Percentiles rank a stretch among this genome's conserved stretches.
Evolutionary conservation across 176 grass and related monocot genomes (phyloP).

Genomic region (Phyllostachys edulis): DNA sequence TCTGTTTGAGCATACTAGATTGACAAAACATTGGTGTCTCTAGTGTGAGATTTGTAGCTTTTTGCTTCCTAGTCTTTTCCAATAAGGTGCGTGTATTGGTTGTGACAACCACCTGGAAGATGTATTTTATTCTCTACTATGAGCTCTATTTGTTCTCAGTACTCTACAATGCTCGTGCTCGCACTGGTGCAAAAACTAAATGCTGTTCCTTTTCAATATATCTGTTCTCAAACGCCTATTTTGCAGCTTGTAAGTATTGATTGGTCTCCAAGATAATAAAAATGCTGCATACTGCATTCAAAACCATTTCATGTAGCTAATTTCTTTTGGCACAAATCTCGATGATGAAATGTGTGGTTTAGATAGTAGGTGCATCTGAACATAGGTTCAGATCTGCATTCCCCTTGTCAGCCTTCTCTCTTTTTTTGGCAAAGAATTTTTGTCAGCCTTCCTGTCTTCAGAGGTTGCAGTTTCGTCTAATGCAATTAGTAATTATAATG

Average conservation of each 20-base stretch:
- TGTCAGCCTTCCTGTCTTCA: background rate
- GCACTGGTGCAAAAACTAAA: constrained; percentile 19
- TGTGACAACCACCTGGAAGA: constrained; percentile 32
- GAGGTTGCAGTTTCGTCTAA: background rate
- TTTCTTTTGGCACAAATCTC: background rate
- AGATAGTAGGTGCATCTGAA: background rate
- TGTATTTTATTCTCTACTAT: constrained; percentile 19
- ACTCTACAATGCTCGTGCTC: constrained; percentile 4
- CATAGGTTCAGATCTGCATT: too few relatives aligned
- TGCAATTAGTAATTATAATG: constrained; percentile 3
- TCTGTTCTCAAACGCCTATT: constrained; percentile 13
- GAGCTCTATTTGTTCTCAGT: constrained; percentile 20
- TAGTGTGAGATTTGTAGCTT: constrained; percentile 30
- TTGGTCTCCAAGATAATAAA: background rate
- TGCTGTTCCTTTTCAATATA: background rate
- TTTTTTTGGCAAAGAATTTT: background rate
- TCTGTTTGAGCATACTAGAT: constrained; percentile 13
- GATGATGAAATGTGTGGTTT: background rate
- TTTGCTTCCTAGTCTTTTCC: constrained; percentile 27
- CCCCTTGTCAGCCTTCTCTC: too few relatives aligned
- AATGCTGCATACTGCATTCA: background rate
- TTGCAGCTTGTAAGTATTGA: background rate
- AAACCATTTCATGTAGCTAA: background rate
- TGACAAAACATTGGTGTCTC: constrained; percentile 33
- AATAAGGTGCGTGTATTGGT: constrained; percentile 45